These are phyloP conservation scores for Schrenkiella parvula DNA, from an alignment of 345 rosid species.

Conservation along the genomic window DNA sequence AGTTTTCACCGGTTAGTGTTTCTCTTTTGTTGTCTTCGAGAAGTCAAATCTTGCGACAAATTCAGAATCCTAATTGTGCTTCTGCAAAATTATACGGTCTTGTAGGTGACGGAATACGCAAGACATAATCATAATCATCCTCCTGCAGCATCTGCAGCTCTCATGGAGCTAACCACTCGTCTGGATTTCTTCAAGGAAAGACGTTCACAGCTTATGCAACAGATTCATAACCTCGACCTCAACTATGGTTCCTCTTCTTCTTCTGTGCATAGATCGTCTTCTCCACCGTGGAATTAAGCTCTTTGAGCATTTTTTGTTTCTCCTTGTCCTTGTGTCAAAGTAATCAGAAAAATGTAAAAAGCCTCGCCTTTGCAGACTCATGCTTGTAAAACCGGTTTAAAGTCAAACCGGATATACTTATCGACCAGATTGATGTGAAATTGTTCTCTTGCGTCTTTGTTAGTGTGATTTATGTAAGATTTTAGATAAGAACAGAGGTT, in stretches of 20 bases:
- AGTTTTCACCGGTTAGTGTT: slow-evolving; percentile 26
- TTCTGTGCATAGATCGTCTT: slow-evolving; percentile 62
- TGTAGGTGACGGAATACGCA: slow-evolving; percentile 49
- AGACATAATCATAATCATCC: slow-evolving; percentile 48
- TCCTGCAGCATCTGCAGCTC: slow-evolving; percentile 68
- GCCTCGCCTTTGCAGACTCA: not conserved
- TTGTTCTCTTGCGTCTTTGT: not conserved
- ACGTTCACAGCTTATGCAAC: slow-evolving; percentile 94
- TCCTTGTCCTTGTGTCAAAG: not conserved
- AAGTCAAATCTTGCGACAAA: not conserved
- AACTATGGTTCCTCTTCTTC: slow-evolving; percentile 69
- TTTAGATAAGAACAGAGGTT: not conserved
- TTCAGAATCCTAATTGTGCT: not conserved
- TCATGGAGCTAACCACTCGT: slow-evolving; percentile 82
- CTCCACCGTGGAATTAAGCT: slow-evolving; percentile 82
- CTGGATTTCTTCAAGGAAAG: slow-evolving; percentile 98
- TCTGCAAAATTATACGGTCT: not conserved
- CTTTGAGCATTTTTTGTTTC: not conserved
- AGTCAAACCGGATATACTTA: not conserved
- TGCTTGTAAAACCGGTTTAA: slow-evolving; percentile 29
- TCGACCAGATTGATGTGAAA: not conserved
- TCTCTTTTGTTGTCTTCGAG: not conserved
- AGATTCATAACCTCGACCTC: slow-evolving; percentile 86
- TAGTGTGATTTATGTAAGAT: not conserved
- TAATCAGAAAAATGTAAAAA: slow-evolving; percentile 1